These are phyloP conservation scores for Eutrema salsugineum DNA, from an alignment of 441 rosid genomes.

Conservation along the genomic window DNA sequence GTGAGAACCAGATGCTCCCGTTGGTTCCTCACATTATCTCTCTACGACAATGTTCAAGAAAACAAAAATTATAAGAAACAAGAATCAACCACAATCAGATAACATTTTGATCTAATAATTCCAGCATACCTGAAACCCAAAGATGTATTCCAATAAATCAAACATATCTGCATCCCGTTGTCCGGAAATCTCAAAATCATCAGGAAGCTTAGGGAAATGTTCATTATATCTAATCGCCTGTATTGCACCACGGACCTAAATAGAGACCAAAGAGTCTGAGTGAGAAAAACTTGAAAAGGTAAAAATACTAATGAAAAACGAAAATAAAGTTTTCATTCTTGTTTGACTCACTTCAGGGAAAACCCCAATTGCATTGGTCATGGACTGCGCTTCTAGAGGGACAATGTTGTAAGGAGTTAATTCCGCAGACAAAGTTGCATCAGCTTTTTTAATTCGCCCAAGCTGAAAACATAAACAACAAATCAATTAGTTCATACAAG, in stretches of 20 bases:
- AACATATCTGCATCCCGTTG: constrained; percentile 90
- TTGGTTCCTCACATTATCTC: constrained; percentile 90
- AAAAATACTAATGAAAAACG: not conserved
- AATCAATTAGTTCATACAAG: constrained; percentile 14
- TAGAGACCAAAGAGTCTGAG: constrained; percentile 19
- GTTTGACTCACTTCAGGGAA: constrained; percentile 85
- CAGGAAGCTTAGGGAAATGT: constrained; percentile 84
- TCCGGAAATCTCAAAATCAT: constrained; percentile 64
- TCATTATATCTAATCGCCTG: constrained; percentile 82
- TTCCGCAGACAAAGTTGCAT: constrained; percentile 70
- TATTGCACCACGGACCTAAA: constrained; percentile 89
- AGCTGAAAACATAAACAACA: constrained; percentile 48
- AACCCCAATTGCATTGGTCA: constrained; percentile 83
- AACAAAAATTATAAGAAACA: constrained; percentile 7
- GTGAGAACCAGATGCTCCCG: constrained; percentile 92
- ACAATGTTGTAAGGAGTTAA: constrained; percentile 87
- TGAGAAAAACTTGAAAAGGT: constrained; percentile 8
- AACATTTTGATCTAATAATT: constrained; percentile 7
- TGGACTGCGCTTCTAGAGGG: constrained; percentile 84
- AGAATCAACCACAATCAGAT: constrained; percentile 10
- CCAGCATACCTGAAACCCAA: constrained; percentile 93
- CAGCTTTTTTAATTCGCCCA: constrained; percentile 65
- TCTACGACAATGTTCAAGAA: constrained; percentile 45
- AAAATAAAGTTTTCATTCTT: constrained; percentile 6
- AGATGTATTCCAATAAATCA: constrained; percentile 85